Percentiles rank a stretch among this genome's conserved stretches.
These are phyloP conservation scores for Eucalyptus cloeziana DNA, from an alignment of 345 rosid genomes.

Conservation along the genomic window DNA sequence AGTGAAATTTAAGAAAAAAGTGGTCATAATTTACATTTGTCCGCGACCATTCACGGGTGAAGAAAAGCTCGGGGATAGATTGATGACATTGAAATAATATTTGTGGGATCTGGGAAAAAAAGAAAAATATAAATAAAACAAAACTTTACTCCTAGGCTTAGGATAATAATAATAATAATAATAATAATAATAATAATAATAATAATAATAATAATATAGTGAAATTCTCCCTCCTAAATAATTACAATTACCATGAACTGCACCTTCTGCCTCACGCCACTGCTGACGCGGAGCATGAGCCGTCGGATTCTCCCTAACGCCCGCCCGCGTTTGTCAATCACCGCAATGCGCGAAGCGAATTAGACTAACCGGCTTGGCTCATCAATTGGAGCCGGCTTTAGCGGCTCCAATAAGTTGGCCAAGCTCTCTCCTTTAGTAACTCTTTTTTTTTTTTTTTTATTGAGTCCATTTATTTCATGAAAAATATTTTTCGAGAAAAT, in stretches of 20 bases:
- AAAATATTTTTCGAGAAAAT: no score
- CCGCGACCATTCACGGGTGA: no score
- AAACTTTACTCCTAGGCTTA: neutral
- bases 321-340: neutral
- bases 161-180: no score
- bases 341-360: neutral
- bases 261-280: neutral
- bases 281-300: neutral
- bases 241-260: neutral
- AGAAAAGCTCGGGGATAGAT: neutral
- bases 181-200: no score
- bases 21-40: no score
- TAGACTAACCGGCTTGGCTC: neutral
- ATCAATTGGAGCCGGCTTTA: neutral
- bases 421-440: neutral
- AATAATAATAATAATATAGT: neutral
- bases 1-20: neutral
- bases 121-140: neutral
- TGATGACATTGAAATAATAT: neutral
- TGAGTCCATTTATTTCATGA: no score
- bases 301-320: neutral
- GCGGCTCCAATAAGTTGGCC: neutral
- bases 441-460: no score
- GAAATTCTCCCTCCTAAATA: neutral
- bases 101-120: neutral